Evolutionary conservation across 2,329 filamentous ascomycete genomes (phyloP).

Genomic region (Fusarium paranaense): DNA sequence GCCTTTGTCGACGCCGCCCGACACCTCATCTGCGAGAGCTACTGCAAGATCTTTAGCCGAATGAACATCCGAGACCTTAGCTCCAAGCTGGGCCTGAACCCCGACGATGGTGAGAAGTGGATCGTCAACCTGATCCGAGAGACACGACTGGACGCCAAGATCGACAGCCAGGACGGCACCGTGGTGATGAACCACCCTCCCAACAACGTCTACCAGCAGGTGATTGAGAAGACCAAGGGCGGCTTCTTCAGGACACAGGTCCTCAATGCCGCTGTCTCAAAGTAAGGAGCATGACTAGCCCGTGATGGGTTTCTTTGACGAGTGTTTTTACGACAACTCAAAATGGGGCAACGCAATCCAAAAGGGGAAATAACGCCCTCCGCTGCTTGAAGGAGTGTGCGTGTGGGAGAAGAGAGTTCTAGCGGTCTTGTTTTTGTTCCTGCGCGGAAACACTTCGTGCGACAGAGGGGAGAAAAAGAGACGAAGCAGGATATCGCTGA

Average conservation of each 20-base stretch:
- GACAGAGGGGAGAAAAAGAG: not conserved
- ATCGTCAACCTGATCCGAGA: slow-evolving; percentile 99
- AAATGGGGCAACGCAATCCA: slow-evolving; percentile 38
- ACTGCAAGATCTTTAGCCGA: slow-evolving; percentile 99
- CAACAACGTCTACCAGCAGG: slow-evolving; percentile 98
- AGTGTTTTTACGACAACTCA: slow-evolving; percentile 39
- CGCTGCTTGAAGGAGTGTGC: slow-evolving; percentile 28
- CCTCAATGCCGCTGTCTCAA: slow-evolving; percentile 75
- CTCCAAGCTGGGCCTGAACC: slow-evolving; percentile 87
- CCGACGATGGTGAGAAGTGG: slow-evolving; percentile 99
- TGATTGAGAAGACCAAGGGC: slow-evolving; percentile 98
- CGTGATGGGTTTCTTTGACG: slow-evolving; percentile 23
- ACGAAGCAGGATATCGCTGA: slow-evolving; percentile 27
- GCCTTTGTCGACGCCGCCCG: slow-evolving; percentile 93
- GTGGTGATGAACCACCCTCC: slow-evolving; percentile 99
- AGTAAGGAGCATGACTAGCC: slow-evolving; percentile 50
- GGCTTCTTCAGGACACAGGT: slow-evolving; percentile 99
- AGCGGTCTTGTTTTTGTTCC: not conserved
- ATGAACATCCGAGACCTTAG: slow-evolving; percentile 99
- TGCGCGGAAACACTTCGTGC: not conserved
- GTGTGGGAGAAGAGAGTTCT: not conserved
- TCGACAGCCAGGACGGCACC: slow-evolving; percentile 98
- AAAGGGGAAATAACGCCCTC: slow-evolving; percentile 25
- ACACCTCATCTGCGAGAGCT: slow-evolving; percentile 97
- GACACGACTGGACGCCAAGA: slow-evolving; percentile 97